Evolutionary conservation across 352 stramenopile genomes (phyloP).

Genomic region (Globisporangium canariense): DNA sequence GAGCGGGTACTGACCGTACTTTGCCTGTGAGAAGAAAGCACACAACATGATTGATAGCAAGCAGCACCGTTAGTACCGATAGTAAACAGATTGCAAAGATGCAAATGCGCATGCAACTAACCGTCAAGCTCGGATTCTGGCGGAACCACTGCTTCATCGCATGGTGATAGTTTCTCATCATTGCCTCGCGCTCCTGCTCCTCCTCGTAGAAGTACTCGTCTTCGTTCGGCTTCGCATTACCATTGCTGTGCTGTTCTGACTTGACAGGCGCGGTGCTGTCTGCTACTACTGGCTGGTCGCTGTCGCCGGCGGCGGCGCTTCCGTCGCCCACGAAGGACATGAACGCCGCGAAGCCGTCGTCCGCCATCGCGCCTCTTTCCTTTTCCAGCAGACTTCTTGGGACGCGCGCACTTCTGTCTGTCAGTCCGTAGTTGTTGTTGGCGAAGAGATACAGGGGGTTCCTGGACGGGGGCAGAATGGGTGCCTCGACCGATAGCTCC

Average conservation of each 20-base stretch:
- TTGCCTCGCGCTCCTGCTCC: conserved; percentile 81
- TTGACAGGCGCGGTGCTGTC: background rate
- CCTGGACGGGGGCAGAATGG: background rate
- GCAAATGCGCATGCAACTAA: conserved; percentile 10
- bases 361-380: conserved; percentile 36
- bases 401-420: background rate
- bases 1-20: conserved; percentile 89
- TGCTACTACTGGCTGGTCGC: background rate
- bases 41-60: conserved; percentile 1
- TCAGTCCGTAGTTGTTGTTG: background rate
- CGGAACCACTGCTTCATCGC: conserved; percentile 89
- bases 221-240: conserved; percentile 11
- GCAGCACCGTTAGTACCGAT: background rate
- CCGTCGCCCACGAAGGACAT: conserved; percentile 53
- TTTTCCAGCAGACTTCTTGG: background rate
- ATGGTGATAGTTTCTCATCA: conserved; percentile 87
- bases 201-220: conserved; percentile 84
- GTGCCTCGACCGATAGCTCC: background rate
- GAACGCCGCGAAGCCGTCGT: conserved; percentile 67
- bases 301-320: conserved; percentile 13
- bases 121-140: conserved; percentile 48
- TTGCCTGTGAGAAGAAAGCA: conserved; percentile 26
- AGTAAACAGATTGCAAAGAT: background rate
- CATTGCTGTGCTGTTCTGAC: background rate
- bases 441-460: background rate